phyloP scores from a whole-genome alignment of 73 alveolate species.

The Paramecium caudatum region DNA sequence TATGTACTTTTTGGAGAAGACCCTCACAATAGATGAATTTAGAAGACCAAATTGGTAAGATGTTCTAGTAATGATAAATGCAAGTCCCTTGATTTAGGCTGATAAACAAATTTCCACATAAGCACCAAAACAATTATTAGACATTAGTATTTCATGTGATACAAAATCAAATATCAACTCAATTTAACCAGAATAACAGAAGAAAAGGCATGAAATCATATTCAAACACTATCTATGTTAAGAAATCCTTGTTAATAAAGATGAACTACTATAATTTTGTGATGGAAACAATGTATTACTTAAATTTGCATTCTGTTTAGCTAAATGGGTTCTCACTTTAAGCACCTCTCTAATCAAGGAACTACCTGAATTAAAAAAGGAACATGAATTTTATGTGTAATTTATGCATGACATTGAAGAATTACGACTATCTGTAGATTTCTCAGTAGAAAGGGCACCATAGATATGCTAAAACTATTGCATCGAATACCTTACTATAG shows the following conservation, averaged over 20 bases:
- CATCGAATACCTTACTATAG: slow-evolving; percentile 19
- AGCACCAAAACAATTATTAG: slow-evolving; percentile 11
- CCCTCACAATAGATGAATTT: slow-evolving; percentile 59
- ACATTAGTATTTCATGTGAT: slow-evolving; percentile 7
- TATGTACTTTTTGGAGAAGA: slow-evolving; percentile 24
- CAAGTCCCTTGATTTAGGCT: slow-evolving; percentile 18
- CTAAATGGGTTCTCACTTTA: not conserved
- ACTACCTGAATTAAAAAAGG: slow-evolving; percentile 11
- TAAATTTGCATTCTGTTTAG: not conserved
- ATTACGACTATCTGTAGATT: slow-evolving; percentile 32
- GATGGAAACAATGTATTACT: slow-evolving; percentile 61
- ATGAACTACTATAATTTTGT: slow-evolving; percentile 17
- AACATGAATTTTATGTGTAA: slow-evolving; percentile 38
- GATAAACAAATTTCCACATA: not conserved
- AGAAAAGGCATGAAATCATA: slow-evolving; percentile 33
- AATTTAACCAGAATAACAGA: slow-evolving; percentile 9
- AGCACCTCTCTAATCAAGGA: slow-evolving; percentile 1
- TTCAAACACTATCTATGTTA: slow-evolving; percentile 62
- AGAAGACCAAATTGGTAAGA: slow-evolving; percentile 67
- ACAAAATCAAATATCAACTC: slow-evolving; percentile 52
- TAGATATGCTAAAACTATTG: not conserved
- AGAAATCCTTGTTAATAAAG: slow-evolving; percentile 33
- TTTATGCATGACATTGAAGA: slow-evolving; percentile 31
- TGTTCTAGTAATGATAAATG: not conserved
- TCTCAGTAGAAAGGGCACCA: not conserved